Conservation (phyloP, 2,329 filamentous ascomycete species). For the Parascedosporium putredinis region DNA sequence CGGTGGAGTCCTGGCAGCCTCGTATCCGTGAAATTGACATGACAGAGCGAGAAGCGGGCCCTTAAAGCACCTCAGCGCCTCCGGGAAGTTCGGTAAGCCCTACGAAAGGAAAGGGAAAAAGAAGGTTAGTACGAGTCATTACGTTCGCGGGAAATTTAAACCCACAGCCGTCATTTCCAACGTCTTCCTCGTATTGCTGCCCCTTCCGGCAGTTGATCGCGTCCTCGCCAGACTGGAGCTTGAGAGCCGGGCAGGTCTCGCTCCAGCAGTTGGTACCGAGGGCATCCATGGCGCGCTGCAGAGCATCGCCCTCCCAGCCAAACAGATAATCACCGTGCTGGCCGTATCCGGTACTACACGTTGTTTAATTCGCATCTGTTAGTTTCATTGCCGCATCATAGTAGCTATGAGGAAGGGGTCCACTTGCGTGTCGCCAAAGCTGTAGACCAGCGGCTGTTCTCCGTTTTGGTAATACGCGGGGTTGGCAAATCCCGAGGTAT, state of each 20-base stretch:
- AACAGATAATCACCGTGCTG: conserved; percentile 28
- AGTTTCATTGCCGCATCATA: not conserved
- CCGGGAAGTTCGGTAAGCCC: conserved; percentile 3
- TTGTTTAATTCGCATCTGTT: not conserved
- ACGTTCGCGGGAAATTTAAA: not conserved
- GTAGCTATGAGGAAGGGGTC: not conserved
- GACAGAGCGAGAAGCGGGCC: no score
- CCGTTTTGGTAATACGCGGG: conserved; percentile 3
- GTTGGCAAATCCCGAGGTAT: conserved; percentile 8
- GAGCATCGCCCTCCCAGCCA: conserved; percentile 9
- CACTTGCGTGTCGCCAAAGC: conserved; percentile 6
- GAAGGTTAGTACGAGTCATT: not conserved
- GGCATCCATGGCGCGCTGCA: conserved; percentile 30
- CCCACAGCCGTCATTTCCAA: not conserved
- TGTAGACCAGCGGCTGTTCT: conserved; percentile 11
- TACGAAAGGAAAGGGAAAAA: no score
- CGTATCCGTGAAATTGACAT: no score
- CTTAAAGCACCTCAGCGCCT: not conserved
- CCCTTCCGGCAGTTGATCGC: not conserved
- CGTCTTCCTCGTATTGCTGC: not conserved
- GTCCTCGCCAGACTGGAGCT: not conserved
- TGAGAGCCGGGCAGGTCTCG: not conserved
- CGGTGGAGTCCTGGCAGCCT: no score
- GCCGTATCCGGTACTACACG: conserved; percentile 20
- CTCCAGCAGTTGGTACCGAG: not conserved